Evolutionary conservation across 2,329 filamentous ascomycete species (phyloP).

Genomic region (Penicillium sp.): DNA sequence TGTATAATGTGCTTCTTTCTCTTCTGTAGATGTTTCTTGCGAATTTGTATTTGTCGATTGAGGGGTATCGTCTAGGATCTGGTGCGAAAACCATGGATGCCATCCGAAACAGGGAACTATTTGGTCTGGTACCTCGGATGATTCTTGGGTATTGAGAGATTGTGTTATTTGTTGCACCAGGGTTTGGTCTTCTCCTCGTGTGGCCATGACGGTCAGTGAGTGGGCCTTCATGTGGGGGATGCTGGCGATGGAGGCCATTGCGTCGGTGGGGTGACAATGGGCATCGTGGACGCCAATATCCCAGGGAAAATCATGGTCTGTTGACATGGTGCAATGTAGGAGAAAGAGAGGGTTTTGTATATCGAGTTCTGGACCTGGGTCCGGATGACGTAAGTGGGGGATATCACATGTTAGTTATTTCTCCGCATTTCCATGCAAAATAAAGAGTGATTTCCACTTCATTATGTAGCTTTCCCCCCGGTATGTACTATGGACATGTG

Average conservation of each 20-base stretch:
- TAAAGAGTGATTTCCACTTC: too few relatives aligned
- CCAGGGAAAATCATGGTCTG: constrained; percentile 56
- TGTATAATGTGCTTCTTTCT: constrained; percentile 54
- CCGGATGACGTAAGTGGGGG: constrained; percentile 18
- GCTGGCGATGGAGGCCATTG: constrained; percentile 55
- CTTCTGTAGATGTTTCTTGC: background rate
- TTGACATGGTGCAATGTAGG: constrained; percentile 11
- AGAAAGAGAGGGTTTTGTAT: background rate
- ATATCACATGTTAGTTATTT: constrained; percentile 24
- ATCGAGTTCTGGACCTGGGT: background rate
- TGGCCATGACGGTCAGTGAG: constrained; percentile 64
- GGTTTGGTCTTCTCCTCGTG: constrained; percentile 61
- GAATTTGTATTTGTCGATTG: constrained; percentile 4
- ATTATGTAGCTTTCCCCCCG: too few relatives aligned
- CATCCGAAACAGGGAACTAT: constrained; percentile 65
- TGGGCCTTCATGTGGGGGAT: constrained; percentile 60
- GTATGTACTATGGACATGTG: too few relatives aligned
- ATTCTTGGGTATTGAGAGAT: constrained; percentile 14
- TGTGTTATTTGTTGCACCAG: constrained; percentile 56
- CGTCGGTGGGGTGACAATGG: constrained; percentile 68
- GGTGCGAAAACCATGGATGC: constrained; percentile 69
- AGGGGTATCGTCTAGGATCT: constrained; percentile 52
- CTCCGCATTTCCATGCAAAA: constrained; percentile 14
- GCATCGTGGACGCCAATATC: constrained; percentile 63
- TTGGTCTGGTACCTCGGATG: constrained; percentile 31